These are phyloP conservation scores for Capsicum baccatum DNA, from an alignment of 257 asterid genomes.

Conservation along the genomic window DNA sequence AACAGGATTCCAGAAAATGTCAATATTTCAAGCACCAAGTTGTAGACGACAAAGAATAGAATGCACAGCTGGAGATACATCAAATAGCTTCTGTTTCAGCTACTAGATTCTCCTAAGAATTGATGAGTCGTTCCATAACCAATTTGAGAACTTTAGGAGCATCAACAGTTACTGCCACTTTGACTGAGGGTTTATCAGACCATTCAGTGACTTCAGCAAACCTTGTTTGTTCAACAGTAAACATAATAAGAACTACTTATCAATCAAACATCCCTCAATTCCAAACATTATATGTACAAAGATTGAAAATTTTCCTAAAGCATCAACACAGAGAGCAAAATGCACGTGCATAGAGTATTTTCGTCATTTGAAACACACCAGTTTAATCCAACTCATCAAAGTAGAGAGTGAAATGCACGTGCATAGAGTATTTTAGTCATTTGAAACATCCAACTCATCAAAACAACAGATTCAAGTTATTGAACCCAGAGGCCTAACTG, in stretches of 20 bases:
- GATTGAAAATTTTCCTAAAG: neutral
- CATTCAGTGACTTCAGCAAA: constrained; percentile 83
- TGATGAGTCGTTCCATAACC: constrained; percentile 87
- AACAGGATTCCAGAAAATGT: neutral
- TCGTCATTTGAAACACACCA: neutral
- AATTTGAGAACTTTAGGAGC: constrained; percentile 72
- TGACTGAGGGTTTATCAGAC: constrained; percentile 79
- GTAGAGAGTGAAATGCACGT: neutral
- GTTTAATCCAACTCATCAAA: neutral
- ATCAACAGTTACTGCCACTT: constrained; percentile 95
- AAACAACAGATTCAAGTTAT: neutral
- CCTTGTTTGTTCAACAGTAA: constrained; percentile 44
- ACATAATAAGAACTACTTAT: neutral
- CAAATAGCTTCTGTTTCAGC: constrained; percentile 13
- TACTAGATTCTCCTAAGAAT: constrained; percentile 44
- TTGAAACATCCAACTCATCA: constrained; percentile 10
- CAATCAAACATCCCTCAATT: constrained; percentile 17
- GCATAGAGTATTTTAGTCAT: constrained; percentile 4
- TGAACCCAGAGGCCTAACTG: constrained; percentile 5
- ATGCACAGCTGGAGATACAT: neutral
- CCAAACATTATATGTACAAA: neutral
- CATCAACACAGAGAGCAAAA: neutral
- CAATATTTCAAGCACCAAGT: neutral
- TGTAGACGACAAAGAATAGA: neutral
- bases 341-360: neutral